Percentiles rank a stretch among this genome's conserved stretches.
These are phyloP conservation scores for Haplosporangium sp. DNA, from an alignment of 371 early-diverging fungal species.

Conservation along the genomic window DNA sequence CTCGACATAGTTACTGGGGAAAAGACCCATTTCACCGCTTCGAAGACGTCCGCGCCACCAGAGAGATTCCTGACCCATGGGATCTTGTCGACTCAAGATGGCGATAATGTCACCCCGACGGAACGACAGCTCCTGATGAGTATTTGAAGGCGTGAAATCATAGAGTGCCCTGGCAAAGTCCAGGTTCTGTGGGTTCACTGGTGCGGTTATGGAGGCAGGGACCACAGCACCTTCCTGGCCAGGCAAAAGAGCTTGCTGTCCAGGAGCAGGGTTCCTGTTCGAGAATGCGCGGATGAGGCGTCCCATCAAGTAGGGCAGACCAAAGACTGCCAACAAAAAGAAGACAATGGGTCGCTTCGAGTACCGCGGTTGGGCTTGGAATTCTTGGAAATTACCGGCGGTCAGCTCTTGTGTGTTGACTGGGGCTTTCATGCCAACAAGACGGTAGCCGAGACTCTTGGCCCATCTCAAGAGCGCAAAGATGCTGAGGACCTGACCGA, in stretches of 20 bases:
- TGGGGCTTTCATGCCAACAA: slow-evolving; percentile 72
- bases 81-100: slow-evolving; percentile 81
- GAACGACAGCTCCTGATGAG: slow-evolving; percentile 84
- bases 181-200: slow-evolving; percentile 70
- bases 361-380: slow-evolving; percentile 63
- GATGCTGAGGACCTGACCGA: slow-evolving; percentile 84
- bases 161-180: slow-evolving; percentile 91
- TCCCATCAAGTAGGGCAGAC: slow-evolving; percentile 91
- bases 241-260: slow-evolving; percentile 33
- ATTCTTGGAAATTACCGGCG: slow-evolving; percentile 74
- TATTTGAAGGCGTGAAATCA: slow-evolving; percentile 80
- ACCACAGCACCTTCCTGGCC: slow-evolving; percentile 59
- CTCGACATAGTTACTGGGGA: slow-evolving; percentile 92
- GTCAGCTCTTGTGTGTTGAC: slow-evolving; percentile 77
- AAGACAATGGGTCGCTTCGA: slow-evolving; percentile 80
- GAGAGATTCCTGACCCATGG: slow-evolving; percentile 78
- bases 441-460: slow-evolving; percentile 67
- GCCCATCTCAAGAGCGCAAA: slow-evolving; percentile 77
- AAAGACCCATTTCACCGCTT: slow-evolving; percentile 86
- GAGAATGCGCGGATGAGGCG: slow-evolving; percentile 82
- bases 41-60: slow-evolving; percentile 95
- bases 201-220: slow-evolving; percentile 26
- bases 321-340: slow-evolving; percentile 85
- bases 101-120: slow-evolving; percentile 89
- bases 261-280: slow-evolving; percentile 29